phyloP scores from a whole-genome alignment of 164 flowering plant genomes.

The Nymphaea colorata region DNA sequence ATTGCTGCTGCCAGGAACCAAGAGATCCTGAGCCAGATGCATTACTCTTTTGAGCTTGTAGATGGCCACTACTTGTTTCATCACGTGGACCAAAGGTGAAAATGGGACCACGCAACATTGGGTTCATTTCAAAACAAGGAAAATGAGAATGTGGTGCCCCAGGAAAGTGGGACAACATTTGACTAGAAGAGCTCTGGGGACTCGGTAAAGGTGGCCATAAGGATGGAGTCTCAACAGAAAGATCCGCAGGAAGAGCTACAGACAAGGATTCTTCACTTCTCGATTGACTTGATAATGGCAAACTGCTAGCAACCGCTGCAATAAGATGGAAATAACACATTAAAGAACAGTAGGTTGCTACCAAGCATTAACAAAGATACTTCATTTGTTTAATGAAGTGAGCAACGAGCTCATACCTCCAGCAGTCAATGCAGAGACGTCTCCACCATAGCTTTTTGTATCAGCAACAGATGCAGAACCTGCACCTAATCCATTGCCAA shows the following conservation, averaged over 20 bases:
- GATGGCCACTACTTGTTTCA: conserved; percentile 47
- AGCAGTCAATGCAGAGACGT: conserved; percentile 25
- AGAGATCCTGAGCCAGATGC: conserved; percentile 45
- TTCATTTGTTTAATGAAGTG: background rate
- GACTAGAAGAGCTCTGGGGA: conserved; percentile 59
- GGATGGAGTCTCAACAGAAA: conserved; percentile 83
- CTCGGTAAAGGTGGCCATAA: conserved; percentile 77
- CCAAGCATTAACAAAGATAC: background rate
- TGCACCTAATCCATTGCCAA: conserved; percentile 34
- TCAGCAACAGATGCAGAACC: conserved; percentile 35
- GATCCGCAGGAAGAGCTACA: conserved; percentile 93
- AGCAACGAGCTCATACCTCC: conserved; percentile 10
- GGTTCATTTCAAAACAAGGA: conserved; percentile 87
- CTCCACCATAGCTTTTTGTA: conserved; percentile 40
- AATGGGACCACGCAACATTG: conserved; percentile 70
- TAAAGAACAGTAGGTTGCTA: background rate
- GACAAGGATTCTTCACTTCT: conserved; percentile 65
- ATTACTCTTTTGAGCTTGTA: conserved; percentile 51
- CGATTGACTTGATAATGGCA: conserved; percentile 34
- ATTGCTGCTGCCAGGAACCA: conserved; percentile 57
- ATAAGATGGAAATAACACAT: conserved; percentile 5
- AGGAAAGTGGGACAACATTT: conserved; percentile 76
- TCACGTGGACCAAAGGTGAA: conserved; percentile 82
- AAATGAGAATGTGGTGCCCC: conserved; percentile 58
- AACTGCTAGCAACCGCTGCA: conserved; percentile 40